A percentile compares a stretch with the other conserved stretches of the same genome.
Conservation (phyloP, 768 basidiomycete species). For the Boletales sp. region DNA sequence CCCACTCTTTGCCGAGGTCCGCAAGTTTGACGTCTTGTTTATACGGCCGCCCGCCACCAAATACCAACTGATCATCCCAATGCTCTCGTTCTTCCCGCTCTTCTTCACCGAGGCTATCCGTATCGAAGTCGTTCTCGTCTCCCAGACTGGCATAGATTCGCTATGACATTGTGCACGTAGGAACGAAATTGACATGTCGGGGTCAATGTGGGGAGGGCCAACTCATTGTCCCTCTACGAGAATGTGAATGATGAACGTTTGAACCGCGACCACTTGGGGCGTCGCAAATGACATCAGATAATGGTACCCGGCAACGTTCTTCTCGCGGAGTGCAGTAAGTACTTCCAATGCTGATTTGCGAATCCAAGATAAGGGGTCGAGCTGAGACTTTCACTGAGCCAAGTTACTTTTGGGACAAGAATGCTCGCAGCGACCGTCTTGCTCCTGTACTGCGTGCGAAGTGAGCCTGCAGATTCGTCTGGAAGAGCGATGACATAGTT, state of each 20-base stretch:
- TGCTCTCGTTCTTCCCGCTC: conserved; percentile 57
- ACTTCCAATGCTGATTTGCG: conserved; percentile 81
- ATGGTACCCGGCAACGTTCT: conserved; percentile 68
- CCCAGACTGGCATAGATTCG: conserved; percentile 76
- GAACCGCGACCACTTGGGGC: conserved; percentile 66
- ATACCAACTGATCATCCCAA: conserved; percentile 80
- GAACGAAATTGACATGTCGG: conserved; percentile 63
- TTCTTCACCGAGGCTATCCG: conserved; percentile 45
- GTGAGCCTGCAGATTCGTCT: conserved; percentile 60
- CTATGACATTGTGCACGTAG: conserved; percentile 64
- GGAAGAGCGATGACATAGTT: conserved; percentile 83
- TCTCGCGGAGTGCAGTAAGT: conserved; percentile 78
- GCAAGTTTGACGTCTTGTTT: conserved; percentile 55
- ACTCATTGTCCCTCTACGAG: conserved; percentile 38
- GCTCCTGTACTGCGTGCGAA: conserved; percentile 56
- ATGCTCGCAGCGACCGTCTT: conserved; percentile 37
- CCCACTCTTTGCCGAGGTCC: conserved; percentile 53
- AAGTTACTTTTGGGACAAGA: conserved; percentile 32
- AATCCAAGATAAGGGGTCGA: conserved; percentile 66
- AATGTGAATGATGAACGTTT: conserved; percentile 32
- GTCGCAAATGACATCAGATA: conserved; percentile 81
- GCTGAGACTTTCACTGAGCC: conserved; percentile 32
- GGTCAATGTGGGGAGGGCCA: conserved; percentile 39
- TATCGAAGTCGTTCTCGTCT: conserved; percentile 55
- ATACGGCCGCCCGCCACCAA: conserved; percentile 84